phyloP scores from a whole-genome alignment of 495 filamentous ascomycete genomes.

The Hyaloscypha finlandica region DNA sequence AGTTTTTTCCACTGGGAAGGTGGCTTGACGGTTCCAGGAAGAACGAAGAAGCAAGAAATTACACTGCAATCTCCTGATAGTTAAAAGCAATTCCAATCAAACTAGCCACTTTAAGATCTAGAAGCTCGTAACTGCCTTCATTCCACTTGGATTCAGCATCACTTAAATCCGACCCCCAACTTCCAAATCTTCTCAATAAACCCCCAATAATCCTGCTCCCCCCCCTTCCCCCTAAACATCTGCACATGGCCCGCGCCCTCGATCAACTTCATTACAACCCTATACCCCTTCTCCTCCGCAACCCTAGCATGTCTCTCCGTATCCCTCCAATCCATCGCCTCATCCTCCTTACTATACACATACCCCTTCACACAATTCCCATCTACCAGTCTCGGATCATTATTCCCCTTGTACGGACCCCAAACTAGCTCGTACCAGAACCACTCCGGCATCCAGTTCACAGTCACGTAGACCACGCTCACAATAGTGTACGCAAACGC shows the following conservation, averaged over 20 bases:
- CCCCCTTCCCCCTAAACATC: slow-evolving; percentile 28
- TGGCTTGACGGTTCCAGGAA: no score
- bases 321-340: slow-evolving; percentile 39
- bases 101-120: no score
- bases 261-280: slow-evolving; percentile 34
- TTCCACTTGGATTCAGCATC: no score
- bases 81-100: no score
- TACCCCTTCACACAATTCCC: slow-evolving; percentile 32
- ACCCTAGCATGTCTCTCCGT: slow-evolving; percentile 38
- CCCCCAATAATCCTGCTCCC: slow-evolving; percentile 30
- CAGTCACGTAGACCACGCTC: slow-evolving; percentile 17
- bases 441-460: slow-evolving; percentile 28
- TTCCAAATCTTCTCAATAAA: slow-evolving; percentile 23
- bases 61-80: no score
- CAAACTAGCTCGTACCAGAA: slow-evolving; percentile 31
- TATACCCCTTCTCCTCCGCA: slow-evolving; percentile 36
- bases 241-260: slow-evolving; percentile 37
- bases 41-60: no score
- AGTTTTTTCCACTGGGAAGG: no score
- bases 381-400: slow-evolving; percentile 34
- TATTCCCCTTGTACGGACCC: slow-evolving; percentile 33
- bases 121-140: no score
- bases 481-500: slow-evolving; percentile 1
- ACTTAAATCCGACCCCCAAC: slow-evolving; percentile 6
- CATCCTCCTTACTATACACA: slow-evolving; percentile 42